phyloP scores from a whole-genome alignment of 139 green algal genomes.

The Picochlorum sp. region DNA sequence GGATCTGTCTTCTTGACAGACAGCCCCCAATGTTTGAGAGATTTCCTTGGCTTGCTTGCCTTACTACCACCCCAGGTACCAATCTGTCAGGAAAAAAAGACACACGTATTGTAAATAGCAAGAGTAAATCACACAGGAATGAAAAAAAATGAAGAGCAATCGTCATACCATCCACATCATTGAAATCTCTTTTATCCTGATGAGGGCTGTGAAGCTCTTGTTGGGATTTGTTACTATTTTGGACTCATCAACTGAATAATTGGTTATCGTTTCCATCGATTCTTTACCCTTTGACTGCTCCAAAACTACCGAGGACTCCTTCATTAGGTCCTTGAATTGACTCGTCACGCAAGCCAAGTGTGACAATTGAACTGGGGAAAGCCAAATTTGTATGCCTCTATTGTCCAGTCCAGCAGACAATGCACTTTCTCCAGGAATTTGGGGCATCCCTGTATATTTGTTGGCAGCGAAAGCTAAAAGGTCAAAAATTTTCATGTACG shows the following conservation, averaged over 20 bases:
- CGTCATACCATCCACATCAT: neutral
- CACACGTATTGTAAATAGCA: neutral
- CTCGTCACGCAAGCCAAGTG: neutral
- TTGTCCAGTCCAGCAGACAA: neutral
- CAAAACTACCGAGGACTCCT: neutral
- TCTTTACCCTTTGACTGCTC: neutral
- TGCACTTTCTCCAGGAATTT: neutral
- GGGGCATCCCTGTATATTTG: neutral
- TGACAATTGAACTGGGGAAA: neutral
- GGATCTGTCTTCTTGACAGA: conserved; percentile 15
- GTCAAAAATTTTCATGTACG: neutral
- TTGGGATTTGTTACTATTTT: too few relatives aligned
- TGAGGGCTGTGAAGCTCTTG: too few relatives aligned
- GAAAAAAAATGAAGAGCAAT: too few relatives aligned
- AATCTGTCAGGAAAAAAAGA: conserved; percentile 6
- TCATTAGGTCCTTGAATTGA: neutral
- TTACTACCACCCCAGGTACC: conserved; percentile 22
- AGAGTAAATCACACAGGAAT: too few relatives aligned
- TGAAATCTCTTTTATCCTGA: neutral
- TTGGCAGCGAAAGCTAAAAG: neutral
- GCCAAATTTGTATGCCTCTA: neutral
- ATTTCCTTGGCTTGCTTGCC: neutral
- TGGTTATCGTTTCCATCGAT: too few relatives aligned
- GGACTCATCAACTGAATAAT: too few relatives aligned
- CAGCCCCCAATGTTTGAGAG: conserved; percentile 18